Conservation (phyloP, 1,284 basidiomycete genomes). For the Blastosporella zonata region DNA sequence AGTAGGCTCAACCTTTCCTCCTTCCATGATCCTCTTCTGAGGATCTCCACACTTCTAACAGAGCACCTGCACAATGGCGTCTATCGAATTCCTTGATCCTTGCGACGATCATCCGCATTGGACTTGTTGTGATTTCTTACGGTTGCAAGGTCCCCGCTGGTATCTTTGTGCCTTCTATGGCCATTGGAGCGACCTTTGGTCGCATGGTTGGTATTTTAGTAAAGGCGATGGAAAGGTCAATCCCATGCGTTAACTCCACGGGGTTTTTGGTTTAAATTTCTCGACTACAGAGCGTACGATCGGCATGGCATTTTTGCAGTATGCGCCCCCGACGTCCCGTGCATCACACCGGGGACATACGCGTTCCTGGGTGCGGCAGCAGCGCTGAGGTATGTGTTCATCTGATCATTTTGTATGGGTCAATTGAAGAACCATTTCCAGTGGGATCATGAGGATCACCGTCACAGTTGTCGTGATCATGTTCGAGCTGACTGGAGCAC, state of each 20-base stretch:
- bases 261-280: not conserved
- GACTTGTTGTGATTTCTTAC: constrained; percentile 89
- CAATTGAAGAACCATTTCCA: constrained; percentile 26
- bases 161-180: constrained; percentile 98
- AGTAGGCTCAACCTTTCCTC: constrained; percentile 59
- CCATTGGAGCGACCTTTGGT: constrained; percentile 93
- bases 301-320: constrained; percentile 84
- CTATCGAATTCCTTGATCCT: constrained; percentile 92
- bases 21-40: not conserved
- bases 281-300: constrained; percentile 65
- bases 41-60: constrained; percentile 29
- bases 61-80: constrained; percentile 88
- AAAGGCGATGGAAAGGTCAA: constrained; percentile 84
- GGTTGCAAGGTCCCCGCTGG: constrained; percentile 97
- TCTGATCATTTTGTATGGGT: not conserved
- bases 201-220: constrained; percentile 95
- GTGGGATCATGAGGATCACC: constrained; percentile 95
- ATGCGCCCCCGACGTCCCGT: constrained; percentile 90
- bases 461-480: constrained; percentile 99
- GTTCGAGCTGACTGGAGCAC: constrained; percentile 98
- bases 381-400: constrained; percentile 70
- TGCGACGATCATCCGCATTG: constrained; percentile 86
- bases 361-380: constrained; percentile 94
- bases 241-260: not conserved
- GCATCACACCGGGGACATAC: constrained; percentile 98